Evolutionary conservation across 805 yeast species (phyloP).

Genomic region (Ogataea allantospora): DNA sequence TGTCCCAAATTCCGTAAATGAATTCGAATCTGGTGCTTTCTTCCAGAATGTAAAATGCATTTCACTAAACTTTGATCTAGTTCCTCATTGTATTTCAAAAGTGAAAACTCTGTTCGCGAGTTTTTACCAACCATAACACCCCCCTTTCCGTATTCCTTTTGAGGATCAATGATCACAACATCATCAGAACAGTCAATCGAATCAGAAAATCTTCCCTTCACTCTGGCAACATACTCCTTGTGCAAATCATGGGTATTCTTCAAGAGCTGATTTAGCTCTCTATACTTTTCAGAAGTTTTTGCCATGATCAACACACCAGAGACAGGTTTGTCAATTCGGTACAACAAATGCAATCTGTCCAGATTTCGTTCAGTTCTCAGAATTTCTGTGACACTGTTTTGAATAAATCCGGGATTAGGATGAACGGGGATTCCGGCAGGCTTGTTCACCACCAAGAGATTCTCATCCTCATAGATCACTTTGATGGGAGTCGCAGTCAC

Average conservation of each 20-base stretch:
- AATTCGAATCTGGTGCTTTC: slow-evolving; percentile 54
- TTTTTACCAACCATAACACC: slow-evolving; percentile 16
- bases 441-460: slow-evolving; percentile 45
- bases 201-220: slow-evolving; percentile 39
- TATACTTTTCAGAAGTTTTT: slow-evolving; percentile 30
- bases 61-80: slow-evolving; percentile 38
- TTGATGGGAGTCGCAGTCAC: slow-evolving; percentile 26
- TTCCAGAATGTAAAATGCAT: slow-evolving; percentile 48
- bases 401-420: slow-evolving; percentile 44
- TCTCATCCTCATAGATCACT: slow-evolving; percentile 38
- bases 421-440: slow-evolving; percentile 57
- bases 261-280: slow-evolving; percentile 28
- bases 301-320: slow-evolving; percentile 50
- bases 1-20: slow-evolving; percentile 46
- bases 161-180: slow-evolving; percentile 25
- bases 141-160: slow-evolving; percentile 24
- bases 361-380: slow-evolving; percentile 32
- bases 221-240: slow-evolving; percentile 46
- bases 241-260: slow-evolving; percentile 5
- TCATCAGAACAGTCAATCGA: slow-evolving; percentile 36
- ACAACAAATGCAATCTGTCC: slow-evolving; percentile 35
- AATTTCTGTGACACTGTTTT: slow-evolving; percentile 45
- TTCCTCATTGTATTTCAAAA: slow-evolving; percentile 26
- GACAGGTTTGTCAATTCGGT: slow-evolving; percentile 51
- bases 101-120: slow-evolving; percentile 22